Evolutionary conservation across 2,329 filamentous ascomycete species (phyloP).

Genomic region (Arthroderma uncinatum): DNA sequence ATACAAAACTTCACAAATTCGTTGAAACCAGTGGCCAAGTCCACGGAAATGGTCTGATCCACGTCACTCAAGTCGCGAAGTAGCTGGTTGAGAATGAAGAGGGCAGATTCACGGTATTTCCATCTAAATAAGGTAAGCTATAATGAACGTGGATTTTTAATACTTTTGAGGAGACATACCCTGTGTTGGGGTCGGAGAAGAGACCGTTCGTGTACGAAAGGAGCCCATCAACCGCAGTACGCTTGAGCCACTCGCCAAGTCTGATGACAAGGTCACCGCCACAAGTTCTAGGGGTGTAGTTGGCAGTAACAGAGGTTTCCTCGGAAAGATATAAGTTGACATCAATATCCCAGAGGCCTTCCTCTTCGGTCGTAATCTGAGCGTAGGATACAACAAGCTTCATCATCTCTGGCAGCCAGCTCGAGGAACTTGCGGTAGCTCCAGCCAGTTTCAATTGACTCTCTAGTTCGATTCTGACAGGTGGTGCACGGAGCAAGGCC

Average conservation of each 20-base stretch:
- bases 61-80: constrained; percentile 73
- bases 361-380: constrained; percentile 83
- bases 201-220: constrained; percentile 64
- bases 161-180: constrained; percentile 21
- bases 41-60: constrained; percentile 56
- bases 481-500: constrained; percentile 74
- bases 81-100: constrained; percentile 77
- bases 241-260: constrained; percentile 76
- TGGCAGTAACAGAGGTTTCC: constrained; percentile 86
- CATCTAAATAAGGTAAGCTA: constrained; percentile 34
- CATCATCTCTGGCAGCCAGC: constrained; percentile 82
- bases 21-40: constrained; percentile 62
- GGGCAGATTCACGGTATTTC: constrained; percentile 64
- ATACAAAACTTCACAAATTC: constrained; percentile 71
- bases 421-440: constrained; percentile 50
- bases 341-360: constrained; percentile 92
- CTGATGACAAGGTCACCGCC: constrained; percentile 89
- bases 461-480: constrained; percentile 81
- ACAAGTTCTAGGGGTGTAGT: constrained; percentile 88
- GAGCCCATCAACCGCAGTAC: constrained; percentile 64
- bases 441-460: constrained; percentile 56
- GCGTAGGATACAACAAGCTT: constrained; percentile 74
- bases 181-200: constrained; percentile 44
- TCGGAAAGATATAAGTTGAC: constrained; percentile 91
- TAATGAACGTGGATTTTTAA: constrained; percentile 8